Evolutionary conservation across 2,329 filamentous ascomycete species (phyloP).

Genomic region (Aspergillus sp.): DNA sequence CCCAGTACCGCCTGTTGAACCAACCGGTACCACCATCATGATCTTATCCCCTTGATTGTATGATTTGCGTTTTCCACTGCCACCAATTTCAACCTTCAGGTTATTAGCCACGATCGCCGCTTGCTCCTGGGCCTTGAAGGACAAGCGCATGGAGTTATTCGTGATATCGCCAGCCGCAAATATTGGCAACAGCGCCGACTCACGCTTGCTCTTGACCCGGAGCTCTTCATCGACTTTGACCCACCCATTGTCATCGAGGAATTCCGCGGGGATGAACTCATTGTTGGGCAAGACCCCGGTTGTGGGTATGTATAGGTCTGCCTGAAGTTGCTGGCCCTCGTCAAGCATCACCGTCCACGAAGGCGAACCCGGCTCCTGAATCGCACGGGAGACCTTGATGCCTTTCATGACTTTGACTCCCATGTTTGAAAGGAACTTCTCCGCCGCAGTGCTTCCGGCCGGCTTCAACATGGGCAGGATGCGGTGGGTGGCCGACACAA

Average conservation of each 20-base stretch:
- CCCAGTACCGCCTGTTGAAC: constrained; percentile 25
- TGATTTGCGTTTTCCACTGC: constrained; percentile 15
- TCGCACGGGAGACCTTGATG: constrained; percentile 24
- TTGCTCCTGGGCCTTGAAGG: constrained; percentile 26
- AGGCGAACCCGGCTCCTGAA: constrained; percentile 29
- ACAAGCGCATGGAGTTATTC: constrained; percentile 22
- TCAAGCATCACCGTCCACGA: constrained; percentile 43
- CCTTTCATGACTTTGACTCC: constrained; percentile 46
- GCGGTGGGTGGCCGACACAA: constrained; percentile 28
- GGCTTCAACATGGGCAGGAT: constrained; percentile 28
- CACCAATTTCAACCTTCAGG: constrained; percentile 25
- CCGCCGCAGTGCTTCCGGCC: constrained; percentile 39
- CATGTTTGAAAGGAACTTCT: constrained; percentile 45
- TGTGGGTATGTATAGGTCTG: constrained; percentile 54
- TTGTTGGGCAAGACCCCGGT: constrained; percentile 53
- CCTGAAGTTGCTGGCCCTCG: constrained; percentile 46
- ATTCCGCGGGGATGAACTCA: constrained; percentile 47
- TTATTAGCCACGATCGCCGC: constrained; percentile 24
- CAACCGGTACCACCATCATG: constrained; percentile 30
- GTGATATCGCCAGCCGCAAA: constrained; percentile 33
- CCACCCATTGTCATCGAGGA: constrained; percentile 47
- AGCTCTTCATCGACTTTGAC: constrained; percentile 46
- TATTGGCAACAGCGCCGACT: constrained; percentile 15
- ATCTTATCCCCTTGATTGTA: constrained; percentile 23
- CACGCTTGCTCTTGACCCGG: constrained; percentile 12